Conservation (phyloP, 495 filamentous ascomycete species). For the Pseudevernia furfuracea region DNA sequence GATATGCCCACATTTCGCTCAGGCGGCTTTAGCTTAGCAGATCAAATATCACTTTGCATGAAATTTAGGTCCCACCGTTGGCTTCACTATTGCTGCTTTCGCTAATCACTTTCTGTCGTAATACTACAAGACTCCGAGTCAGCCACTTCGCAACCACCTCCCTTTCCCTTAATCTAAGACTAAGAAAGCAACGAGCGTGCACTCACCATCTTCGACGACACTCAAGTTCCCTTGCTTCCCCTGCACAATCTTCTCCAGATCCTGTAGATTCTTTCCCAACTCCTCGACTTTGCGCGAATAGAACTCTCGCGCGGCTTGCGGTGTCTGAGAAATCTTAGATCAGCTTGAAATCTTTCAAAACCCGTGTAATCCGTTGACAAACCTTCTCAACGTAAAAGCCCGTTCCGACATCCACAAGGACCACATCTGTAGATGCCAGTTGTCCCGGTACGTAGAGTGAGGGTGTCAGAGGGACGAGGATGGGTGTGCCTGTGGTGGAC, state of each 20-base stretch:
- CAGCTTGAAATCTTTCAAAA: neutral
- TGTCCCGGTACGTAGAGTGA: slow-evolving; percentile 88
- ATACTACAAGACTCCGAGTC: slow-evolving; percentile 32
- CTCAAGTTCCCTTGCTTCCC: slow-evolving; percentile 76
- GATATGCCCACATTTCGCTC: neutral
- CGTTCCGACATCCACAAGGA: slow-evolving; percentile 92
- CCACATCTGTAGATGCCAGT: slow-evolving; percentile 66
- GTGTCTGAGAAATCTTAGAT: slow-evolving; percentile 36
- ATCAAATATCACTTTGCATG: neutral
- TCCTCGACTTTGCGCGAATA: slow-evolving; percentile 81
- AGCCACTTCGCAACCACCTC: neutral
- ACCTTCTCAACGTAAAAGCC: slow-evolving; percentile 97
- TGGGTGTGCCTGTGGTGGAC: slow-evolving; percentile 44
- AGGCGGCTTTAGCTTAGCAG: neutral
- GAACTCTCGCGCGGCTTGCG: slow-evolving; percentile 70
- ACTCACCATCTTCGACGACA: slow-evolving; percentile 79
- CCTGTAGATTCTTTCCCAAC: slow-evolving; percentile 66
- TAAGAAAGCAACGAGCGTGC: neutral
- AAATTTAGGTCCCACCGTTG: slow-evolving; percentile 23
- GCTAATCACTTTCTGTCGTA: slow-evolving; percentile 50
- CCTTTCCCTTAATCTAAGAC: neutral
- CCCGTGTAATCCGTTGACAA: neutral
- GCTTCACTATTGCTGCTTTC: slow-evolving; percentile 20
- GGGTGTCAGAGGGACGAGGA: slow-evolving; percentile 85
- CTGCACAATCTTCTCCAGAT: slow-evolving; percentile 79